Conservation (phyloP, 176 grass and related monocot genomes). For the Tuctoria greenei region DNA sequence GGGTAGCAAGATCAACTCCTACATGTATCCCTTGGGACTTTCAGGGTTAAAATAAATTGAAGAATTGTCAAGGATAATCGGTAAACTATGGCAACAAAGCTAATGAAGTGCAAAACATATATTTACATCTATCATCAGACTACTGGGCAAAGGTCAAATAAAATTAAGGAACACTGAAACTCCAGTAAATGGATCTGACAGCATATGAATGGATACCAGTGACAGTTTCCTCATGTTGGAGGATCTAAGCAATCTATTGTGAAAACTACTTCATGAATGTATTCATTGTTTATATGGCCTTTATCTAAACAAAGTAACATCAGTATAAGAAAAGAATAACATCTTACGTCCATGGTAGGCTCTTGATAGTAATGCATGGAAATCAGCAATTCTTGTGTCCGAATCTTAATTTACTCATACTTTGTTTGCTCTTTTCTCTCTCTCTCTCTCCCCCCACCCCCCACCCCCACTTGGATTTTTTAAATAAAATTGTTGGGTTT, state of each 20-base stretch:
- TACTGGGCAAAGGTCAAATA: not conserved
- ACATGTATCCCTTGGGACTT: not conserved
- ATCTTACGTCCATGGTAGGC: too few relatives aligned
- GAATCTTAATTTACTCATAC: too few relatives aligned
- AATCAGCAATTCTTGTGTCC: too few relatives aligned
- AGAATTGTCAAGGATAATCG: slow-evolving; percentile 3
- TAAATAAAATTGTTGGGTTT: too few relatives aligned
- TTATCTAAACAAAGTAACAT: not conserved
- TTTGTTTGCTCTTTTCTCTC: too few relatives aligned
- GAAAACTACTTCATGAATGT: not conserved
- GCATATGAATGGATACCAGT: not conserved
- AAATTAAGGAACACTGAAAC: not conserved
- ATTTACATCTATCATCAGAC: not conserved
- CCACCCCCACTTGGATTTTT: too few relatives aligned
- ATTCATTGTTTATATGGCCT: not conserved
- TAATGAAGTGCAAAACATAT: not conserved
- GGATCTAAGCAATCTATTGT: not conserved
- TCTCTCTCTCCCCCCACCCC: too few relatives aligned
- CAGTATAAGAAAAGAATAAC: too few relatives aligned
- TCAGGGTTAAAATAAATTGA: slow-evolving; percentile 7
- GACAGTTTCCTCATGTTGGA: not conserved
- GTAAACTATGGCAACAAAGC: not conserved
- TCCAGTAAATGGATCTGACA: not conserved
- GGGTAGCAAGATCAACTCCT: not conserved
- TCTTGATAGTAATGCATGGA: too few relatives aligned